Evolutionary conservation across 768 basidiomycete species (phyloP).

Genomic region (Amanita molliuscula): DNA sequence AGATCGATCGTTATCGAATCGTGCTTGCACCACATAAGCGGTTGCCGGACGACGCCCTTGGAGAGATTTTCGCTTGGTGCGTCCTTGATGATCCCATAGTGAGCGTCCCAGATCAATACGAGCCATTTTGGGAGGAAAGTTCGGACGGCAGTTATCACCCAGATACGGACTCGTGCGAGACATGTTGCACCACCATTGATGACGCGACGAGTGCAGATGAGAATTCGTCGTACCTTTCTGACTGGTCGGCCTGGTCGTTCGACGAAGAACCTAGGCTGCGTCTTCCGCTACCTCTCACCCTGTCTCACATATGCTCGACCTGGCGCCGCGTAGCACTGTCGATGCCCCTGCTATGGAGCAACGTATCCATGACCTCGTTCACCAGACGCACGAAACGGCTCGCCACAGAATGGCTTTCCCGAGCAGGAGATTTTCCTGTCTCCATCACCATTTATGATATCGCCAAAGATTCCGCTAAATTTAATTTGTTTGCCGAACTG

Average conservation of each 20-base stretch:
- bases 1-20: background rate
- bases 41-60: background rate
- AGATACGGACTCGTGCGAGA: background rate
- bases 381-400: background rate
- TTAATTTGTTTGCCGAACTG: background rate
- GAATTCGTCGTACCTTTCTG: background rate
- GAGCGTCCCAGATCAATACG: background rate
- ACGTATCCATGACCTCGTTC: background rate
- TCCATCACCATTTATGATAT: background rate
- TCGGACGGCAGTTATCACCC: background rate
- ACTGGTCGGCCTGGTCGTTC: background rate
- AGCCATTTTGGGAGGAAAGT: background rate
- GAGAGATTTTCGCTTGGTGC: background rate
- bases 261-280: background rate
- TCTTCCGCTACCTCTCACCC: background rate
- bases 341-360: background rate
- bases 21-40: background rate
- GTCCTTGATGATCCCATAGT: background rate
- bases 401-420: background rate
- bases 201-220: background rate
- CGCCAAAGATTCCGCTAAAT: background rate
- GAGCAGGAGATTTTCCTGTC: background rate
- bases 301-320: background rate
- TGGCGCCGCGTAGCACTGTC: background rate
- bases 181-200: background rate